Evolutionary conservation across 2,329 filamentous ascomycete genomes (phyloP).

Genomic region (Botrytis squamosa): DNA sequence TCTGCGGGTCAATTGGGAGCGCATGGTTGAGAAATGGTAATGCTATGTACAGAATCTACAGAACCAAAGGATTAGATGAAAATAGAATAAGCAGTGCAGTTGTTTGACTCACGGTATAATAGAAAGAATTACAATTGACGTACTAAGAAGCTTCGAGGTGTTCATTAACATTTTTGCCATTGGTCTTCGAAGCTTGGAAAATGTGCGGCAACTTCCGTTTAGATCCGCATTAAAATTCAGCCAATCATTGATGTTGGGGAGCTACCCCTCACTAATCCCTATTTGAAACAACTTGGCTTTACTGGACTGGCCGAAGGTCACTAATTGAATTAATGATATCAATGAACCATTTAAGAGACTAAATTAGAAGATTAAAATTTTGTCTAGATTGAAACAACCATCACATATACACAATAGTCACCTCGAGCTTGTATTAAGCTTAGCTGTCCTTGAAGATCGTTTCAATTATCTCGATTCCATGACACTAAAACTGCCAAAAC

Average conservation of each 20-base stretch:
- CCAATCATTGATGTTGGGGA: background rate
- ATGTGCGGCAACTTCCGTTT: constrained; percentile 23
- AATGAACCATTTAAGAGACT: background rate
- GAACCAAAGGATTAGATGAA: background rate
- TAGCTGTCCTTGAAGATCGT: background rate
- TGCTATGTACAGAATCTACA: constrained; percentile 25
- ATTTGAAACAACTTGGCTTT: background rate
- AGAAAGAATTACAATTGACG: background rate
- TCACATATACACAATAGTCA: background rate
- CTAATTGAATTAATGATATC: background rate
- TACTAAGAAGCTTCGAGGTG: constrained; percentile 6
- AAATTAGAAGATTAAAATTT: background rate
- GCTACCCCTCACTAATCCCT: constrained; percentile 16
- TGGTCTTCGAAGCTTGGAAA: background rate
- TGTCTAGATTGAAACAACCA: background rate
- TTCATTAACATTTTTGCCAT: constrained; percentile 13
- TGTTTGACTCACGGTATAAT: background rate
- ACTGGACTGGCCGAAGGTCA: background rate
- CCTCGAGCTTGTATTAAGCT: background rate
- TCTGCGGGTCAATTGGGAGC: constrained; percentile 58
- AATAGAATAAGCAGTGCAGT: background rate
- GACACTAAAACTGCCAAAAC: background rate
- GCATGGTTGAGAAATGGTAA: constrained; percentile 44
- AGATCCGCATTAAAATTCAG: background rate
- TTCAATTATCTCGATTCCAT: background rate